Evolutionary conservation across 352 stramenopile species (phyloP).

Genomic region (Globisporangium paroecandrum): DNA sequence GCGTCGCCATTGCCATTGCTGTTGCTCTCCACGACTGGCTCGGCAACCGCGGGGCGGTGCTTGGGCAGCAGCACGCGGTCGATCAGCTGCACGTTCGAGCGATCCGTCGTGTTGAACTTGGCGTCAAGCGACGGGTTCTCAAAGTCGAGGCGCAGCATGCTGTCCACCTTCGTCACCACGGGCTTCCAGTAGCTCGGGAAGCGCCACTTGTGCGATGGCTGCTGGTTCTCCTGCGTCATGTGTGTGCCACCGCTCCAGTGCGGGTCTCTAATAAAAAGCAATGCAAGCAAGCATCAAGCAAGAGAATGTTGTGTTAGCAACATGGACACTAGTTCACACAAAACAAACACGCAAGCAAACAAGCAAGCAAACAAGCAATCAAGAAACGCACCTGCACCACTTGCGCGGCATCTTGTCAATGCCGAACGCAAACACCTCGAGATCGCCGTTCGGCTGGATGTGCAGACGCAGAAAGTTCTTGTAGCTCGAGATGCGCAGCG

Average conservation of each 20-base stretch:
- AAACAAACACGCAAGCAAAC: background rate
- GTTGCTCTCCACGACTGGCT: background rate
- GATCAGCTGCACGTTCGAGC: constrained; percentile 79
- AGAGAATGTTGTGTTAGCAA: background rate
- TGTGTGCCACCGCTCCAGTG: constrained; percentile 69
- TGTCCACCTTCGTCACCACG: constrained; percentile 77
- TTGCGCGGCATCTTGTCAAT: constrained; percentile 89
- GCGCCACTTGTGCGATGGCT: constrained; percentile 70
- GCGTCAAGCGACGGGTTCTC: constrained; percentile 73
- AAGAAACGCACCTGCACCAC: constrained; percentile 62
- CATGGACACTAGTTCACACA: background rate
- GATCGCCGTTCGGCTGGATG: constrained; percentile 65
- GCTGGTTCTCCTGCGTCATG: constrained; percentile 46
- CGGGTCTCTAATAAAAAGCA: constrained; percentile 41
- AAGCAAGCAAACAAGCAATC: constrained; percentile 4
- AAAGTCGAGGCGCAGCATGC: constrained; percentile 82
- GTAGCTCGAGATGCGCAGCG: constrained; percentile 85
- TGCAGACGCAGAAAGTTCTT: constrained; percentile 88
- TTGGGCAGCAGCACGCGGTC: constrained; percentile 66
- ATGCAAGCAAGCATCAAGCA: background rate
- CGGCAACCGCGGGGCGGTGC: background rate
- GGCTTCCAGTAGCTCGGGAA: constrained; percentile 82
- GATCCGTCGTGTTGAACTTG: constrained; percentile 73
- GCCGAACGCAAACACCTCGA: constrained; percentile 80
- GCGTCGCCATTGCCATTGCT: background rate